Evolutionary conservation across 148 eudicot genomes (phyloP).

Genomic region (Limonium bicolor): DNA sequence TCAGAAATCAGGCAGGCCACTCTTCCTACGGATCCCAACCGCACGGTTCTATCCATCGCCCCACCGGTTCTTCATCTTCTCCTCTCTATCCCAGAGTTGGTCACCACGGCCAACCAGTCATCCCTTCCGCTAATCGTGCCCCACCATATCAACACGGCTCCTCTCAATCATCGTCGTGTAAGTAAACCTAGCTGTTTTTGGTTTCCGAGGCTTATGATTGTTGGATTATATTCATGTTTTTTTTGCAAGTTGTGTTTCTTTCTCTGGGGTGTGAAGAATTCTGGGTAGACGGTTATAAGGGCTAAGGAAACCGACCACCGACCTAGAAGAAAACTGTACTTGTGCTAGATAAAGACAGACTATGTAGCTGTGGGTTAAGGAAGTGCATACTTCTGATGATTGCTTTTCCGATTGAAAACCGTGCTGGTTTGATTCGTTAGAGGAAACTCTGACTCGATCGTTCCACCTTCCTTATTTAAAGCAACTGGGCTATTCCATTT

Average conservation of each 20-base stretch:
- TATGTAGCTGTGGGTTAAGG: too few relatives aligned
- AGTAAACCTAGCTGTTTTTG: constrained; percentile 4
- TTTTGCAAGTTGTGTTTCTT: neutral
- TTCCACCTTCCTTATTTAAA: too few relatives aligned
- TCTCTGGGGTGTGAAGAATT: neutral
- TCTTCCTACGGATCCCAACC: constrained; percentile 17
- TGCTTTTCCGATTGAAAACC: too few relatives aligned
- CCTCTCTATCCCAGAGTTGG: constrained; percentile 27
- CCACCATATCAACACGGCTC: constrained; percentile 21
- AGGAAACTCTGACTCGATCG: too few relatives aligned
- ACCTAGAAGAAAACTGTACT: too few relatives aligned
- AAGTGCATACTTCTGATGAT: too few relatives aligned
- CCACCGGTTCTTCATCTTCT: constrained; percentile 12
- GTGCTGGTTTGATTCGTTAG: too few relatives aligned
- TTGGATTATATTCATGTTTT: neutral
- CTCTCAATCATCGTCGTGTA: constrained; percentile 19
- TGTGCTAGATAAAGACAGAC: too few relatives aligned
- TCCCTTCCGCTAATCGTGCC: constrained; percentile 14
- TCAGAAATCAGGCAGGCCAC: constrained; percentile 8
- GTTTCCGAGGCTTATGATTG: neutral
- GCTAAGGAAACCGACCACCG: too few relatives aligned
- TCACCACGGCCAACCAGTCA: constrained; percentile 19
- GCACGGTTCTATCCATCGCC: constrained; percentile 15
- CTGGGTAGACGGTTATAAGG: neutral
- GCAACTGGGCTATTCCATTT: too few relatives aligned